Percentiles rank a stretch among this genome's conserved stretches.
phyloP scores from a whole-genome alignment of 495 filamentous ascomycete genomes.

The Bombardia bombarda region DNA sequence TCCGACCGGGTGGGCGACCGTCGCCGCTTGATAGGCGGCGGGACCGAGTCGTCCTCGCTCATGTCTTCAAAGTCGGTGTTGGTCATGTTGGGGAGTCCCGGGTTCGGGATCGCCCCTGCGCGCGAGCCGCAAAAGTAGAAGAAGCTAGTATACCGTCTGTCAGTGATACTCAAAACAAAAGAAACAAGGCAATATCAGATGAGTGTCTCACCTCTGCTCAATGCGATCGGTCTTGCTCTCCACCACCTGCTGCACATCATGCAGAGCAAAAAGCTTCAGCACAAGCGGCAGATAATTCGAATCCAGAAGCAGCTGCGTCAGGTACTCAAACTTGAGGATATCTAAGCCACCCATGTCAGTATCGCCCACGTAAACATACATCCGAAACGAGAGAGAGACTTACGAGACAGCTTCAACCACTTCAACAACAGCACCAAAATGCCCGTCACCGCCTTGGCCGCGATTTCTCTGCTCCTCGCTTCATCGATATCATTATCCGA shows the following conservation, averaged over 20 bases:
- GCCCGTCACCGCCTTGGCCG: constrained; percentile 81
- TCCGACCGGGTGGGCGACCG: constrained; percentile 31
- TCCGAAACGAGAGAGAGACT: constrained; percentile 21
- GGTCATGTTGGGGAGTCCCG: constrained; percentile 13
- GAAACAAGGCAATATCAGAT: neutral
- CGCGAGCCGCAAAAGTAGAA: constrained; percentile 74
- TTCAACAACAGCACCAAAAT: constrained; percentile 79
- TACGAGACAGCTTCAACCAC: constrained; percentile 95
- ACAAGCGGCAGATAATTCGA: constrained; percentile 89
- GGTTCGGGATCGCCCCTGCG: constrained; percentile 22
- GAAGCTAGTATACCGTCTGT: too few species aligned
- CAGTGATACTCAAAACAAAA: too few species aligned
- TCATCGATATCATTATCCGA: constrained; percentile 69
- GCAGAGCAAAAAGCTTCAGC: constrained; percentile 84
- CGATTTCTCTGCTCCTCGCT: constrained; percentile 73
- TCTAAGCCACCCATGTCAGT: constrained; percentile 41
- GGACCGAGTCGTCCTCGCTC: constrained; percentile 47
- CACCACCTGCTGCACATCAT: constrained; percentile 84
- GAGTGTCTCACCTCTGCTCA: constrained; percentile 61
- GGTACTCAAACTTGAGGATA: constrained; percentile 89
- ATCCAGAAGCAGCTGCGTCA: constrained; percentile 87
- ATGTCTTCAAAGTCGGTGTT: constrained; percentile 19
- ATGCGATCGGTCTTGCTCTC: constrained; percentile 76
- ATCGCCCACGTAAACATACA: neutral
- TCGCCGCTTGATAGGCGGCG: constrained; percentile 65